Evolutionary conservation across 306 rosid genomes (phyloP), one percentile per base, ranked within the genome.

Genomic region (Arachis stenosperma): DNA sequence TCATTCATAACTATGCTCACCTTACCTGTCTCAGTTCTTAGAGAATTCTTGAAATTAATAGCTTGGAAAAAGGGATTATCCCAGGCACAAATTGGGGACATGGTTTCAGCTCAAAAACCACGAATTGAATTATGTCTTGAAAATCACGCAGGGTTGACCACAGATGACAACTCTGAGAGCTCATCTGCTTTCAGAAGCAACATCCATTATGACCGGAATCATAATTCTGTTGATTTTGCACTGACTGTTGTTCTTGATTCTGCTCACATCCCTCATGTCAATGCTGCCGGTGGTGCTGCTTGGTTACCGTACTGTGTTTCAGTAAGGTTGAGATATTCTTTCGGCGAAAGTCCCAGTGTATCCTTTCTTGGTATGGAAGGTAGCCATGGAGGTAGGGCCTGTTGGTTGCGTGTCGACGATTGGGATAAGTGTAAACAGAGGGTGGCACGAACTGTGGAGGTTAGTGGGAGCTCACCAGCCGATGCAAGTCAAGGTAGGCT

Each of bases 241-340:
- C 84, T 92, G 51, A 90, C 99, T 3, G 96, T 95, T 81, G 99
- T 95, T 61, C 97, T 95, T 74, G 99, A 95, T 90, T 90, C 97
- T 75, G 86, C 93, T 67, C 97, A 84, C 81, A 86, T 95, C 81
- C 99, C 97, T 57, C 85, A 83, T 77, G 84, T 91, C 74, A 90
- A 95, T 61, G 96, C 98, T 27, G 99, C 96, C 27, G 99, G 97
- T 2, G 99, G 98, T 41, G 99, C 98, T 62, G 98, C 99, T 15
- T 95, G 99, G 99, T 80, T 95, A 86, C 99, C 97, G 6, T 95
- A 94, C 77, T 95, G 99, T 78, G 92, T 92, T 62, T 95, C 99
- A 0, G 97, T 95, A 57, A 90, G 86, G 81, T 83, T 95, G 84
- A 90, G 88, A 71, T 91, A 90, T 83, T 90, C 90, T 9, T 95